These are phyloP conservation scores for Pichia kluyveri DNA, from an alignment of 805 yeast species.

Conservation along the genomic window DNA sequence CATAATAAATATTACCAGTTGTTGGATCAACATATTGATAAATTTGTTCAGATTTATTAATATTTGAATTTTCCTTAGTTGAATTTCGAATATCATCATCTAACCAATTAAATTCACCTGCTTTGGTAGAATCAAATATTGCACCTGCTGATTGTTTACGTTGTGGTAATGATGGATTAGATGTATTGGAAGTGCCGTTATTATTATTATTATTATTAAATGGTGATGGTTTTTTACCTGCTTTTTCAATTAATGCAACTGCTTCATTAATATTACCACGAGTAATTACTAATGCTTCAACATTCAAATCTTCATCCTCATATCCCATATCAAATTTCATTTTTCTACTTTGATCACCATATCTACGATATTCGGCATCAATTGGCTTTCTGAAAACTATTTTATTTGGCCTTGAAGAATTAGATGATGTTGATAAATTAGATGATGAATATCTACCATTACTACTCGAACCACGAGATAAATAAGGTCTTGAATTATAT, in stretches of 20 bases:
- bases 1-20: constrained; percentile 58
- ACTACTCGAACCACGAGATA: not conserved
- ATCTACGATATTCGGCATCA: constrained; percentile 43
- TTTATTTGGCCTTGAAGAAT: constrained; percentile 9
- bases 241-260: constrained; percentile 42
- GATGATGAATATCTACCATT: constrained; percentile 1
- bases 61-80: constrained; percentile 17
- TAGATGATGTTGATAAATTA: constrained; percentile 2
- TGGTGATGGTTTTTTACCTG: constrained; percentile 13
- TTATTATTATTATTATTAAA: not conserved
- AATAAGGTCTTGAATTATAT: not conserved
- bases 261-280: constrained; percentile 56
- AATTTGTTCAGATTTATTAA: constrained; percentile 29
- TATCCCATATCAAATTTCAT: constrained; percentile 48
- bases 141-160: constrained; percentile 28
- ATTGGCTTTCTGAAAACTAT: constrained; percentile 47
- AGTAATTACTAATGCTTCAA: constrained; percentile 54
- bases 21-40: constrained; percentile 66
- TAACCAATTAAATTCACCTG: constrained; percentile 30
- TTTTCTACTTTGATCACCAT: constrained; percentile 37
- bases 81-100: constrained; percentile 16
- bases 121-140: constrained; percentile 22
- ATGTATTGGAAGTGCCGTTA: constrained; percentile 7
- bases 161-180: constrained; percentile 40
- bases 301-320: constrained; percentile 42